phyloP scores from a whole-genome alignment of 78 protist genomes.

The Dictyostelium intermedium region DNA sequence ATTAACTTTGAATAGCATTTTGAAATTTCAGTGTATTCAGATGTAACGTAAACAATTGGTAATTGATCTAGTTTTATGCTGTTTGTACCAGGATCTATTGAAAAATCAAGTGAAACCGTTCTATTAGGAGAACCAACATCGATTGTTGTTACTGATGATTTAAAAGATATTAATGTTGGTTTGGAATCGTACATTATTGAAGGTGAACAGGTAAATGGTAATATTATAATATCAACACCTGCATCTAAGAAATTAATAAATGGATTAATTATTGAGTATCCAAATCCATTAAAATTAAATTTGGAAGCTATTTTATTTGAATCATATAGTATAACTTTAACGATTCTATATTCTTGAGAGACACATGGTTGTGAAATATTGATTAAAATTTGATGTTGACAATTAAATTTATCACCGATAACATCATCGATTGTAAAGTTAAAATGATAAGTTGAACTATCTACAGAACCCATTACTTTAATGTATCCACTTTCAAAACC shows the following conservation, averaged over 20 bases:
- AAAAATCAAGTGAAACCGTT: not conserved
- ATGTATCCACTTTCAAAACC: no score
- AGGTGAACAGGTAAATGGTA: not conserved
- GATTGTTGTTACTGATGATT: not conserved
- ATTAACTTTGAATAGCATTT: not conserved
- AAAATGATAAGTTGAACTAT: no score
- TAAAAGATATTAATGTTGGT: not conserved
- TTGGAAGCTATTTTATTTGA: no score
- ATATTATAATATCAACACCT: not conserved
- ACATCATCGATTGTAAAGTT: no score
- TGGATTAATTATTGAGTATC: not conserved
- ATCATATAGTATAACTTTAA: no score
- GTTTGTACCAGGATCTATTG: not conserved
- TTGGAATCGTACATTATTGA: not conserved
- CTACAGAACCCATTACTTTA: no score
- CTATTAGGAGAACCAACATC: not conserved
- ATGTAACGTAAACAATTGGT: not conserved
- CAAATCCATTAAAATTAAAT: no score
- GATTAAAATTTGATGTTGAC: no score
- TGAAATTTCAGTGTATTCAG: not conserved
- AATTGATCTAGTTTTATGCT: not conserved
- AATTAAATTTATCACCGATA: no score
- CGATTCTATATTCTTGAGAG: no score
- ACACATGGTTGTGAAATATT: no score
- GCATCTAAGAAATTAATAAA: not conserved